phyloP scores from a whole-genome alignment of 2,329 filamentous ascomycete genomes.

The Colletotrichum lindemuthianum region DNA sequence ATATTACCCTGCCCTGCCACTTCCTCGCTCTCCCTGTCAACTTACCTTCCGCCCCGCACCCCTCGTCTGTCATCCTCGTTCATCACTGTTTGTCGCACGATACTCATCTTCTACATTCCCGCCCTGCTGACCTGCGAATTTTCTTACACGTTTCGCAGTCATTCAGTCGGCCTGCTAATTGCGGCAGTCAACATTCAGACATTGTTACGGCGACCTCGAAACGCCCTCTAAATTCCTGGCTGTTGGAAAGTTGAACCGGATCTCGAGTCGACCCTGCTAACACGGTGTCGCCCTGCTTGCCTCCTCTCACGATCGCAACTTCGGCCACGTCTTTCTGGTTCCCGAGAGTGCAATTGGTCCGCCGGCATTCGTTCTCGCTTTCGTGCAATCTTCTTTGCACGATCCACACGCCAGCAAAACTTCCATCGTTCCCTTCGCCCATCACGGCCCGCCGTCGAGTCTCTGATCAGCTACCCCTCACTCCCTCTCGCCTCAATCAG shows the following conservation, averaged over 20 bases:
- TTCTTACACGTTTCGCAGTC: conserved; percentile 1
- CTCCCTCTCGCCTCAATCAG: conserved; percentile 38
- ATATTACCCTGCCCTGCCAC: conserved; percentile 35
- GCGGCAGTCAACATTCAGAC: conserved; percentile 7
- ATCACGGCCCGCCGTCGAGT: conserved; percentile 48
- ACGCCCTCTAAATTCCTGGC: conserved; percentile 4
- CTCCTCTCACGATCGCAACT: conserved; percentile 10
- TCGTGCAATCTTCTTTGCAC: conserved; percentile 30
- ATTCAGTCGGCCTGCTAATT: conserved; percentile 22
- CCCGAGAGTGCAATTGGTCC: conserved; percentile 26
- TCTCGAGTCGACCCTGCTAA: conserved; percentile 22
- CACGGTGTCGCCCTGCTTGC: conserved; percentile 20
- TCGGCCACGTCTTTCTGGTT: not conserved
- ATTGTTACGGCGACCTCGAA: conserved; percentile 17
- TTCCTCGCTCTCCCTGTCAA: conserved; percentile 35
- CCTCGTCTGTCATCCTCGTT: conserved; percentile 35
- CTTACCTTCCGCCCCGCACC: conserved; percentile 35
- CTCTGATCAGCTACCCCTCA: conserved; percentile 43
- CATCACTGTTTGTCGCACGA: conserved; percentile 34
- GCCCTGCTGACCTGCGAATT: conserved; percentile 21
- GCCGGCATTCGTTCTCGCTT: conserved; percentile 2
- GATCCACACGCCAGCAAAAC: conserved; percentile 7
- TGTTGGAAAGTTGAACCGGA: conserved; percentile 11
- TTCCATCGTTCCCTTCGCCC: conserved; percentile 41
- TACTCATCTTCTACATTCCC: conserved; percentile 26